phyloP scores from a whole-genome alignment of 78 protist genomes.

The Acrasis kona region DNA sequence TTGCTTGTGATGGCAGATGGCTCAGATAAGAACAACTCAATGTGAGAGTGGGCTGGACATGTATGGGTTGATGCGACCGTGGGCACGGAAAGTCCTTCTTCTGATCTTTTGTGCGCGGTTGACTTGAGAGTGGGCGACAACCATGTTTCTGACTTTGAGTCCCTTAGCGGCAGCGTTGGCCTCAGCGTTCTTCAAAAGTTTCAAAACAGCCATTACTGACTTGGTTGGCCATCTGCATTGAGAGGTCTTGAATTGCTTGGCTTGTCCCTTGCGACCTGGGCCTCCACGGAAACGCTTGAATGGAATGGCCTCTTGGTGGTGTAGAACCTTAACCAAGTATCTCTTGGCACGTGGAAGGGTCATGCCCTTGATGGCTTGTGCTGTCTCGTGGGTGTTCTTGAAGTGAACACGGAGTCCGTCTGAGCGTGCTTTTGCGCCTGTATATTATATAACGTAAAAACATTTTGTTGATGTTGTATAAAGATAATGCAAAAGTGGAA shows the following conservation, averaged over 20 bases:
- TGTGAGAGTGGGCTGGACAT: constrained; percentile 81
- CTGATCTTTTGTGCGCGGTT: constrained; percentile 79
- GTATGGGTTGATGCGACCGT: constrained; percentile 94
- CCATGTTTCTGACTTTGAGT: constrained; percentile 47
- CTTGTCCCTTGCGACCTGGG: constrained; percentile 83
- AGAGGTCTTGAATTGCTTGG: constrained; percentile 36
- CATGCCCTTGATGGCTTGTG: constrained; percentile 74
- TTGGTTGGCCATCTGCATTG: constrained; percentile 93
- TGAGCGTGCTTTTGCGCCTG: constrained; percentile 77
- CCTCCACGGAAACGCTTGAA: constrained; percentile 78
- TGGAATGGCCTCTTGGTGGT: constrained; percentile 76
- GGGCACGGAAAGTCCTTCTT: constrained; percentile 94
- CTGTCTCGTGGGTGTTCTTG: constrained; percentile 72
- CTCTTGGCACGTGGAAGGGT: constrained; percentile 48
- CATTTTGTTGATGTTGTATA: no score
- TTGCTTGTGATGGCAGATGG: not conserved
- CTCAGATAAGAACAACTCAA: constrained; percentile 59
- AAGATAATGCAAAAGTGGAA: no score
- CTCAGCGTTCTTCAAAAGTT: constrained; percentile 80
- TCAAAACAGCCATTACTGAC: constrained; percentile 58
- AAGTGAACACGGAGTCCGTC: constrained; percentile 83
- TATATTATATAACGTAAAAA: no score
- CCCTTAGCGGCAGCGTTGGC: constrained; percentile 76
- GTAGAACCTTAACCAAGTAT: constrained; percentile 74
- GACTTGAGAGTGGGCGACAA: constrained; percentile 73